phyloP scores from a whole-genome alignment of 306 rosid species.

The Vigna mungo region DNA sequence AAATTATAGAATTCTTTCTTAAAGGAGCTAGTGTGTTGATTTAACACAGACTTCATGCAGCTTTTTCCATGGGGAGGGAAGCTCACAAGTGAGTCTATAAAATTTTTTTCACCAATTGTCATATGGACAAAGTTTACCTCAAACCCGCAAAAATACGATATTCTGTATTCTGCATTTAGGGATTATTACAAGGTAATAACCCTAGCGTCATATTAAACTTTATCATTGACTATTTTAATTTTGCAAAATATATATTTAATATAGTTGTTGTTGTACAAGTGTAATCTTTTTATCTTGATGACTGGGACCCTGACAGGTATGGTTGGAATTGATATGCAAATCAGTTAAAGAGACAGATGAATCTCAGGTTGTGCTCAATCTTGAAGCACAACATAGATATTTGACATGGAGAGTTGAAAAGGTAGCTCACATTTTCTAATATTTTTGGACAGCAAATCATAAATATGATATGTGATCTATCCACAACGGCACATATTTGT shows the following conservation, averaged over 20 bases:
- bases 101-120: conserved; percentile 92
- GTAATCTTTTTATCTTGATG: conserved; percentile 2
- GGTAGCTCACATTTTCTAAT: conserved; percentile 53
- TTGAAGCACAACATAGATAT: conserved; percentile 89
- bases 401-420: conserved; percentile 82
- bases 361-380: conserved; percentile 56
- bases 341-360: conserved; percentile 64
- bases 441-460: conserved; percentile 7
- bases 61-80: conserved; percentile 99
- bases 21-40: conserved; percentile 51
- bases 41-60: conserved; percentile 82
- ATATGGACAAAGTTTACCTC: conserved; percentile 90
- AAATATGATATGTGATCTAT: conserved; percentile 32
- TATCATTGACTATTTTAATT: background rate
- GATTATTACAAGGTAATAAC: conserved; percentile 86
- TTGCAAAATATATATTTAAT: conserved; percentile 16
- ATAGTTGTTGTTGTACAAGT: conserved; percentile 6
- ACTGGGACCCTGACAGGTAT: conserved; percentile 55
- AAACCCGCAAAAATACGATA: conserved; percentile 60
- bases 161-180: conserved; percentile 73
- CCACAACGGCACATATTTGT: background rate
- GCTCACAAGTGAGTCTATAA: conserved; percentile 85
- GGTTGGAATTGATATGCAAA: conserved; percentile 67
- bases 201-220: background rate
- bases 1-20: conserved; percentile 43